phyloP scores from a whole-genome alignment of 2,329 filamentous ascomycete genomes.

The Corniculantispora saksenae region DNA sequence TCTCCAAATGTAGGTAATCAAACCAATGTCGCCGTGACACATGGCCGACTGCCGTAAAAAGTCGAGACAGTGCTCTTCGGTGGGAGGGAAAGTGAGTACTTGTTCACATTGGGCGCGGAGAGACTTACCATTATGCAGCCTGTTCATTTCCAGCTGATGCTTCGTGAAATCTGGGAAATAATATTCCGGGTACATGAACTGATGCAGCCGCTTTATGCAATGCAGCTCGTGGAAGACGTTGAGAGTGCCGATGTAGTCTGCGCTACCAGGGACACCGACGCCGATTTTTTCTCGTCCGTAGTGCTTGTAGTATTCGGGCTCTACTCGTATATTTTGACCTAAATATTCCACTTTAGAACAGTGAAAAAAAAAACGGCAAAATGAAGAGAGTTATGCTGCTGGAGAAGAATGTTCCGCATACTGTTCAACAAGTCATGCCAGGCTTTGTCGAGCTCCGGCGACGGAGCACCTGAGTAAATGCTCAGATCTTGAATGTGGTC shows the following conservation, averaged over 20 bases:
- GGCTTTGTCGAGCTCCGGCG: conserved; percentile 9
- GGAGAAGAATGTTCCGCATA: background rate
- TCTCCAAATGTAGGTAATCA: conserved; percentile 17
- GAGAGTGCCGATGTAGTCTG: conserved; percentile 13
- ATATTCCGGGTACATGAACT: conserved; percentile 17
- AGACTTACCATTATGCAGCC: conserved; percentile 11
- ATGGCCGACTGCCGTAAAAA: conserved; percentile 16
- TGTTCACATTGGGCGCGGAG: background rate
- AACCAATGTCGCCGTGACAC: conserved; percentile 15
- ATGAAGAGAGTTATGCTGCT: background rate
- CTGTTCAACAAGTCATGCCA: conserved; percentile 17
- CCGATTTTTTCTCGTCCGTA: conserved; percentile 14
- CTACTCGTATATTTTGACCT: conserved; percentile 13
- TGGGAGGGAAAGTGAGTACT: background rate
- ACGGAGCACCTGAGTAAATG: conserved; percentile 13
- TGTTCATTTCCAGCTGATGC: conserved; percentile 13
- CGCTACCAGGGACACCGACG: conserved; percentile 3
- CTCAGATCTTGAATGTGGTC: conserved; percentile 14
- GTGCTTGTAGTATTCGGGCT: conserved; percentile 12
- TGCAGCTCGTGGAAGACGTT: conserved; percentile 18
- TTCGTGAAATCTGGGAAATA: conserved; percentile 9
- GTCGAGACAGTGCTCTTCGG: conserved; percentile 15
- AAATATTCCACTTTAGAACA: background rate
- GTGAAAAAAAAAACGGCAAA: background rate
- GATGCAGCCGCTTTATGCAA: conserved; percentile 17